These are phyloP conservation scores for Perkinsus olseni DNA, from an alignment of 169 alveolate genomes.

Conservation along the genomic window DNA sequence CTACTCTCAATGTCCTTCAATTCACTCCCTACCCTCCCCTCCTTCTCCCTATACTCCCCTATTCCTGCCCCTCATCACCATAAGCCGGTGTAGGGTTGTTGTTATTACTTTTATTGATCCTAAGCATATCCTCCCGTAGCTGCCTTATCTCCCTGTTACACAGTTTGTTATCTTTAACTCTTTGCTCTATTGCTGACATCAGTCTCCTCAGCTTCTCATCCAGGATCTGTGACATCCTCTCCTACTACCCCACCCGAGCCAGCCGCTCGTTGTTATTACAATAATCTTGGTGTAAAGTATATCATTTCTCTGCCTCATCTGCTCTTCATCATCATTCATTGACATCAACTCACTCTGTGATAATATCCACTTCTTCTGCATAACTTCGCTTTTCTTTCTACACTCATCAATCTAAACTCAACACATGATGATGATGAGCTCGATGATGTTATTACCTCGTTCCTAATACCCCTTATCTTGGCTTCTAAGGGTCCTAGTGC, in stretches of 20 bases:
- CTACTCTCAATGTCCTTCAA: conserved; percentile 61
- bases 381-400: conserved; percentile 44
- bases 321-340: conserved; percentile 41
- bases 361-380: conserved; percentile 66
- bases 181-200: not conserved
- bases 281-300: conserved; percentile 50
- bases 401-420: conserved; percentile 46
- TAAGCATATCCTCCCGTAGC: not conserved
- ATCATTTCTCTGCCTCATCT: conserved; percentile 45
- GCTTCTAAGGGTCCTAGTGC: conserved; percentile 63
- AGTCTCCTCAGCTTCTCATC: not conserved
- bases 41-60: not conserved
- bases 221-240: not conserved
- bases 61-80: not conserved
- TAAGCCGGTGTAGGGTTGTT: not conserved
- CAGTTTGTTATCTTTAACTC: not conserved
- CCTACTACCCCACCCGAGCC: not conserved
- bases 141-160: not conserved
- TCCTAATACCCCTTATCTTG: conserved; percentile 17
- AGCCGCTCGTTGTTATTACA: conserved; percentile 39
- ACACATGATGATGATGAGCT: no score
- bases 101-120: not conserved
- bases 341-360: conserved; percentile 57
- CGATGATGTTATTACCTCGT: conserved; percentile 37
- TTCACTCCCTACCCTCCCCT: conserved; percentile 50